Base-by-base conservation (phyloP, 306 rosid species). In the Mimosa pudica region DNA sequence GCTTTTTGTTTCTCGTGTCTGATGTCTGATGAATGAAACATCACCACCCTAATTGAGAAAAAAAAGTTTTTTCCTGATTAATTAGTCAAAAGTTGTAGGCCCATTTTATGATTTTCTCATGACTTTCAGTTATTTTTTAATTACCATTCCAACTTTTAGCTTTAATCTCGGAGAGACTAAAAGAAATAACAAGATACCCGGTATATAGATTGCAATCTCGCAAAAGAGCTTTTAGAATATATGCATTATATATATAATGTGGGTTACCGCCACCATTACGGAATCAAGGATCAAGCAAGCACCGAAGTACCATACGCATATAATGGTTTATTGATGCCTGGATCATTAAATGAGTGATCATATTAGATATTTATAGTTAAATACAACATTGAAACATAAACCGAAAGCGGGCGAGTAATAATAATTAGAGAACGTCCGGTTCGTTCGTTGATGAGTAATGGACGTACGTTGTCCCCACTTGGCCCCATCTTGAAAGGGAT, bases 51-150 rank as follows among this genome's bases (percentile, higher is more conserved):
- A n/a, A n/a, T 17, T 17, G 7, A n/a, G 8, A 20, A 18, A 58
- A 58, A 8, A 18, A 0, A 0, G n/a, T 6, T 17, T 17, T 17
- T 17, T 52, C 9, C 55, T 45, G 81, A 63, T 51, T 38, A 9
- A 20, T 35, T 47, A 60, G 88, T 77, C 85, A 77, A 81, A 84
- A 84, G 66, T 41, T 81, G 71, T 51, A 20, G 80, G 65, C 10
- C 74, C 35, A 41, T 66, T 17, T 12, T 10, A 9, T 1, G 36
- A 2, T 61, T 54, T 77, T 70, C 5, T 41, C 0, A 16, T 61
- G 30, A 73, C 4, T 66, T 11, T 55, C n/a, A 55, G 17, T 55
- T 20, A 49, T 4, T 51, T 14, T 48, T 48, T 9, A 9, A 18
- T 57, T 4, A 58, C 0, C 1, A 58, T 18, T 45, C 74, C 9